Percentiles rank a stretch among this genome's conserved stretches.
Evolutionary conservation across 305 asterid genomes (phyloP).

Genomic region (Nicotiana rustica): DNA sequence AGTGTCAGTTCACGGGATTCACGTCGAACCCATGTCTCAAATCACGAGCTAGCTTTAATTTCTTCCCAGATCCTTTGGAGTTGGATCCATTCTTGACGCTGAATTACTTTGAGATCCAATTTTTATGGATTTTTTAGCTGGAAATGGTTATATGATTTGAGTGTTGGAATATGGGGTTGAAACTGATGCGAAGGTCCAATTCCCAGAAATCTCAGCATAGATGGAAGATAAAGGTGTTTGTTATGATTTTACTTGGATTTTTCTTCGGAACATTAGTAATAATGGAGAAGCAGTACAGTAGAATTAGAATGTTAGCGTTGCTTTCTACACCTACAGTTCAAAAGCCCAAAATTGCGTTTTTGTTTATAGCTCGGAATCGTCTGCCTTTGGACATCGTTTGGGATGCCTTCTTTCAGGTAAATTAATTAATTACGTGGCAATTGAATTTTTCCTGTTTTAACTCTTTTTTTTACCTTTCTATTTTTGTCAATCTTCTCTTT

Average conservation of each 20-base stretch:
- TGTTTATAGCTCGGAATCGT: conserved; percentile 93
- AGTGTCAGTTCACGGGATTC: conserved; percentile 9
- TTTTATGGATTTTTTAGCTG: background rate
- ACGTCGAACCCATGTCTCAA: background rate
- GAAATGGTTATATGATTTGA: background rate
- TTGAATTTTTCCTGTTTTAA: conserved; percentile 31
- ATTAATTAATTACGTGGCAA: background rate
- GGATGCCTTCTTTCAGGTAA: conserved; percentile 91
- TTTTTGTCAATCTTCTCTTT: conserved; percentile 18
- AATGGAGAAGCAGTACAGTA: conserved; percentile 72
- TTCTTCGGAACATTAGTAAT: conserved; percentile 64
- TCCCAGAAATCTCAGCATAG: conserved; percentile 68
- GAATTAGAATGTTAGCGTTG: conserved; percentile 56
- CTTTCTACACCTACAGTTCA: conserved; percentile 56
- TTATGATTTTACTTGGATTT: conserved; percentile 55
- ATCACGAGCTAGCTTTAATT: background rate
- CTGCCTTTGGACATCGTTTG: conserved; percentile 86
- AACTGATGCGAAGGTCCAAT: conserved; percentile 60
- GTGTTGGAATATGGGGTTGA: conserved; percentile 29
- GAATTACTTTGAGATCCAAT: conserved; percentile 8
- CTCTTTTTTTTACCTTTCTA: conserved; percentile 11
- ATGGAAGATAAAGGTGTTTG: conserved; percentile 75
- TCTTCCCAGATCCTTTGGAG: conserved; percentile 17
- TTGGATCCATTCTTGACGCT: too few relatives aligned
- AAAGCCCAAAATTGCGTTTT: conserved; percentile 81